phyloP scores from a whole-genome alignment of 495 filamentous ascomycete species.

The Podospora didyma region DNA sequence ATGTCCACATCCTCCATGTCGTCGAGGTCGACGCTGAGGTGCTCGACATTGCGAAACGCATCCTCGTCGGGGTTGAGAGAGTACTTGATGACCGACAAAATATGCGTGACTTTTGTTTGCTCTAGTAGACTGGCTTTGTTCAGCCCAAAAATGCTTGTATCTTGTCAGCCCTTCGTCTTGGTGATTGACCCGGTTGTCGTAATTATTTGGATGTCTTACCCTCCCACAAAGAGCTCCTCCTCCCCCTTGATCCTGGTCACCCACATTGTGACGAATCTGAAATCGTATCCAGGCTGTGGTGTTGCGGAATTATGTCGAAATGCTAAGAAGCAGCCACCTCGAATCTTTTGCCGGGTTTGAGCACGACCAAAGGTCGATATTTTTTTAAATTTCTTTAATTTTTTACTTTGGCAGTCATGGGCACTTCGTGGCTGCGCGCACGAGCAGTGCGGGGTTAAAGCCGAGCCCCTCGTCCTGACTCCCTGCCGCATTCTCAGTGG shows the following conservation, averaged over 20 bases:
- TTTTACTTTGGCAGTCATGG: no score
- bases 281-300: not conserved
- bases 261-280: slow-evolving; percentile 21
- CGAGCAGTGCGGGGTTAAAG: no score
- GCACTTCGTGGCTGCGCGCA: no score
- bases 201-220: slow-evolving; percentile 49
- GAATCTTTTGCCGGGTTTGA: no score
- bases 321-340: no score
- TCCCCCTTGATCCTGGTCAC: slow-evolving; percentile 57
- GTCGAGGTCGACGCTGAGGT: slow-evolving; percentile 77
- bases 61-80: slow-evolving; percentile 31
- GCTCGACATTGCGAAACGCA: slow-evolving; percentile 52
- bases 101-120: slow-evolving; percentile 77
- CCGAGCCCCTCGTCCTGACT: no score
- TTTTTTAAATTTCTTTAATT: no score
- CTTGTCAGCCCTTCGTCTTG: no score
- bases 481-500: no score
- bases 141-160: slow-evolving; percentile 51
- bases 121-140: slow-evolving; percentile 62
- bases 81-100: slow-evolving; percentile 70
- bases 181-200: slow-evolving; percentile 38
- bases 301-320: not conserved
- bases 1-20: slow-evolving; percentile 86
- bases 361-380: no score
- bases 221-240: slow-evolving; percentile 75